Base-by-base conservation (phyloP, 768 basidiomycete genomes). In the Leccinum barrowsii region DNA sequence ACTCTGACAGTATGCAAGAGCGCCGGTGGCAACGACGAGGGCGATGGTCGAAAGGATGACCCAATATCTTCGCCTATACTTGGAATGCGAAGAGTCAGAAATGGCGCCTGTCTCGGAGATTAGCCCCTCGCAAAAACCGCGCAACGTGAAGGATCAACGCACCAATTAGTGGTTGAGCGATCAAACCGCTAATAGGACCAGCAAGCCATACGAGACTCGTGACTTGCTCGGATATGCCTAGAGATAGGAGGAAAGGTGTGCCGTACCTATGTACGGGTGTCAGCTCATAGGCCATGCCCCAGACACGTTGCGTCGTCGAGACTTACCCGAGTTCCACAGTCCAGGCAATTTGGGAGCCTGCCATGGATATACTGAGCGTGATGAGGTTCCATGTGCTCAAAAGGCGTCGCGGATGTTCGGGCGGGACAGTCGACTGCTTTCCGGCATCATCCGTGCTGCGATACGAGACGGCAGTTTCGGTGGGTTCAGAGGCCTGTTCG, bases 161-260 rank as follows among this genome's bases (percentile, higher is more conserved):
- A 92, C 96, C 97, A 65, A 99, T 97, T 56, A 98, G 80, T n/a
- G 97, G 97, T 71, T 99, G 97, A 5, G 94, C 94, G 52, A 99
- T 78, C 49, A 99, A 79, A 15, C 97, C 97, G 61, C 92, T 94
- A 59, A 99, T 92, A 5, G 97, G 97, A 10, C 96, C 91, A 57
- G 90, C 91, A 40, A 92, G 80, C 97, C 97, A 99, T 35, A 99
- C 96, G 7, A 98, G 82, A 55, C 92, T 90, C 0, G 97, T 98
- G 15, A 94, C 77, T 69, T 92, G 87, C 69, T 94, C 95, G 0
- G 93, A 87, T 26, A 98, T 76, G 7, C 89, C 89, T 19, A 90
- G 78, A 32, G 80, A 80, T 13, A 96, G 80, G 40, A 98, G 78
- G 72, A 97, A 97, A 1, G 96, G 96, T 5, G 96, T 98, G 37